Percentiles rank a stretch among this genome's conserved stretches.
Evolutionary conservation across 106 monocot species (phyloP).

Genomic region (Dendrobium huoshanense): DNA sequence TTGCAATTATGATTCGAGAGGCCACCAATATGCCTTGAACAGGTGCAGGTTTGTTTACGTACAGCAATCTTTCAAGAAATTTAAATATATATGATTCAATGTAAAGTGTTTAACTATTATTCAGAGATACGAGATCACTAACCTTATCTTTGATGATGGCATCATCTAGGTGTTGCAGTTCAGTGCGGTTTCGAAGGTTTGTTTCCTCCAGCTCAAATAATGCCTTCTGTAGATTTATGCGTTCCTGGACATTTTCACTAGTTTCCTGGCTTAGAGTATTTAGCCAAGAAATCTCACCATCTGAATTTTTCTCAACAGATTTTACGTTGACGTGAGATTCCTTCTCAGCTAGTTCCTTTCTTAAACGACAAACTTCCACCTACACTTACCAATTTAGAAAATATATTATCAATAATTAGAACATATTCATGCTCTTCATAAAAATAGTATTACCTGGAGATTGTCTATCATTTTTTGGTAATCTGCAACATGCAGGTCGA

Average conservation of each 20-base stretch:
- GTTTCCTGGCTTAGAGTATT: constrained; percentile 86
- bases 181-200: constrained; percentile 78
- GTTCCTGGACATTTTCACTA: constrained; percentile 97
- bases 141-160: constrained; percentile 82
- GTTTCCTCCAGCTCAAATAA: constrained; percentile 95
- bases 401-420: not conserved
- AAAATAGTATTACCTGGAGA: constrained; percentile 58
- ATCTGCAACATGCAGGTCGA: constrained; percentile 91
- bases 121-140: not conserved
- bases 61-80: not conserved
- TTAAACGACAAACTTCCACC: constrained; percentile 79
- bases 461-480: constrained; percentile 92
- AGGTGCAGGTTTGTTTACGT: not conserved
- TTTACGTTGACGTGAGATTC: constrained; percentile 72
- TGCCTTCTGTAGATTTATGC: constrained; percentile 95
- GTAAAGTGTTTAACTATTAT: not conserved
- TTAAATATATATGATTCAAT: not conserved
- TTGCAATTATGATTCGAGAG: not conserved
- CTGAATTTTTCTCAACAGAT: constrained; percentile 58
- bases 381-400: constrained; percentile 21
- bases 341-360: constrained; percentile 87
- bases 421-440: not conserved
- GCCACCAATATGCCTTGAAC: not conserved
- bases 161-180: constrained; percentile 92
- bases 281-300: constrained; percentile 89